Evolutionary conservation across 768 basidiomycete genomes (phyloP).

Genomic region (Termitomyces heimii): DNA sequence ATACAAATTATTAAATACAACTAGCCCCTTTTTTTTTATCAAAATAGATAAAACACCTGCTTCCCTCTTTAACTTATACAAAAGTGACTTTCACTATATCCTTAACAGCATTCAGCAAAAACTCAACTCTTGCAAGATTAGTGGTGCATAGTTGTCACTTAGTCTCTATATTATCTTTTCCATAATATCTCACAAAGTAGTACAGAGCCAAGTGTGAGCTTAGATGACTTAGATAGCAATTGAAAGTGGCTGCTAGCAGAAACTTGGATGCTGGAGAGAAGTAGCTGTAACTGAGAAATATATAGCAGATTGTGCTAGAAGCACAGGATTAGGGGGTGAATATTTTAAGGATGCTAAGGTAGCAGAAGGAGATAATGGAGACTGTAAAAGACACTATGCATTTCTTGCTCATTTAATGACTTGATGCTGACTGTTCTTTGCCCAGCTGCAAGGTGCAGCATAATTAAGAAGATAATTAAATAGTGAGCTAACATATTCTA

Average conservation of each 20-base stretch:
- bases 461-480: conserved; percentile 86
- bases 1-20: too few relatives aligned
- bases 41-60: conserved; percentile 77
- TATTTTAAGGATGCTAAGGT: conserved; percentile 72
- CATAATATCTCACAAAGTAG: conserved; percentile 46
- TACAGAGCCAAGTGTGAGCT: conserved; percentile 57
- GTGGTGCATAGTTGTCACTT: conserved; percentile 16
- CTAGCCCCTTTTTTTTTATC: too few relatives aligned
- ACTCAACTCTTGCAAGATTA: conserved; percentile 64
- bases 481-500: too few relatives aligned
- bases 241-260: conserved; percentile 64
- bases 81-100: conserved; percentile 77
- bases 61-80: conserved; percentile 72
- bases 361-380: conserved; percentile 89
- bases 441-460: conserved; percentile 79
- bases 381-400: conserved; percentile 78
- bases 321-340: conserved; percentile 89
- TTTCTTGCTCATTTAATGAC: neutral
- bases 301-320: conserved; percentile 85
- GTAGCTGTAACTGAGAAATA: conserved; percentile 64
- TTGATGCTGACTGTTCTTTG: neutral
- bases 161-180: too few relatives aligned
- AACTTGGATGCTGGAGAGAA: conserved; percentile 68
- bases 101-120: conserved; percentile 62
- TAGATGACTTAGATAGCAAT: conserved; percentile 70